Percentiles rank a stretch among this genome's conserved stretches.
phyloP scores from a whole-genome alignment of 208 protist species.

The Leishmania amazonensis region DNA sequence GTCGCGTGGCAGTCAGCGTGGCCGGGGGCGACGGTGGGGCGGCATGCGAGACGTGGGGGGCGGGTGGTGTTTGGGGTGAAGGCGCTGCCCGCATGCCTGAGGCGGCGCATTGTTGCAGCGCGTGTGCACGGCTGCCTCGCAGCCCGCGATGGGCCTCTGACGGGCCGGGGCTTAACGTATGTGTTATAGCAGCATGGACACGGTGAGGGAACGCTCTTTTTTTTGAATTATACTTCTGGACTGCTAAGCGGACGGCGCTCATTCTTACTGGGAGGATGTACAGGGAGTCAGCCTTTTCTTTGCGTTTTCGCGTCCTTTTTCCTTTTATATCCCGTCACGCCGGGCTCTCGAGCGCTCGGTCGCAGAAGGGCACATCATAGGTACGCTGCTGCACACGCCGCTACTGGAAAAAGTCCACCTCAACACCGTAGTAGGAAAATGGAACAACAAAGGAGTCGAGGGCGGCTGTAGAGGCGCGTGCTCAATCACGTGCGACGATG shows the following conservation, averaged over 20 bases:
- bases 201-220: neutral
- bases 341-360: neutral
- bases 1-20: neutral
- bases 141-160: neutral
- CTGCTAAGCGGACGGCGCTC: neutral
- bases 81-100: neutral
- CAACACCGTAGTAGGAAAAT: too few relatives aligned
- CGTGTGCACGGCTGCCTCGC: neutral
- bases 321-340: neutral
- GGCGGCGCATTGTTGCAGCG: neutral
- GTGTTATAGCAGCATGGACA: neutral
- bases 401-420: neutral
- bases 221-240: neutral
- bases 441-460: neutral
- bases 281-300: neutral
- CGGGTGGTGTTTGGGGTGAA: neutral
- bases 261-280: neutral
- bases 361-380: neutral
- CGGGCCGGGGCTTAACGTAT: neutral
- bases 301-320: constrained; percentile 10
- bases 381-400: neutral
- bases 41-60: neutral
- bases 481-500: neutral
- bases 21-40: neutral
- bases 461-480: neutral